These are phyloP conservation scores for Colletotrichum orbiculare DNA, from an alignment of 2,329 filamentous ascomycete species.

Conservation along the genomic window DNA sequence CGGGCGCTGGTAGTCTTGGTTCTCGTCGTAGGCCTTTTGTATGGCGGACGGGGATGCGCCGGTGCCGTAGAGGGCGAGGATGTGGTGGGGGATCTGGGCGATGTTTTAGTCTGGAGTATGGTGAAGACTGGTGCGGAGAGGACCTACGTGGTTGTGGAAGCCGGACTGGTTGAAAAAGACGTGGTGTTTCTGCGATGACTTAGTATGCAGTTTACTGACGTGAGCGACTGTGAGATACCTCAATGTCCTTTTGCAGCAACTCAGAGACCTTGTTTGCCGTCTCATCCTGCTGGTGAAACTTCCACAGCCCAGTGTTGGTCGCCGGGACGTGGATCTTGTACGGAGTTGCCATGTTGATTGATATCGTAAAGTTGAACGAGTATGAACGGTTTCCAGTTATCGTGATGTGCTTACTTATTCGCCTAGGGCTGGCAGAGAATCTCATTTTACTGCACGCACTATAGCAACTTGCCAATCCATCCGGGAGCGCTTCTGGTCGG, in stretches of 20 bases:
- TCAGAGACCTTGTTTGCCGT: constrained; percentile 72
- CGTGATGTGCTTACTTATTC: constrained; percentile 10
- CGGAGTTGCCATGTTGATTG: constrained; percentile 56
- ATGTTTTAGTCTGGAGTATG: background rate
- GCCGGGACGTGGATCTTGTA: constrained; percentile 60
- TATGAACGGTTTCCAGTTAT: background rate
- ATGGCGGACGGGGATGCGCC: constrained; percentile 72
- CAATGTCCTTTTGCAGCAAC: constrained; percentile 81
- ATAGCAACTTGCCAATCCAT: no score
- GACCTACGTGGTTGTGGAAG: constrained; percentile 82
- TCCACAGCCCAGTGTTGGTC: constrained; percentile 62
- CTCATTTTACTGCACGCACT: constrained; percentile 13
- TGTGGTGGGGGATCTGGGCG: constrained; percentile 73
- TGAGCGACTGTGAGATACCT: constrained; percentile 49
- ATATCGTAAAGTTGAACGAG: constrained; percentile 8
- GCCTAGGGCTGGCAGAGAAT: background rate
- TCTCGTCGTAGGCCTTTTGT: constrained; percentile 71
- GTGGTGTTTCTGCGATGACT: constrained; percentile 65
- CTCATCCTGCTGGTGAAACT: constrained; percentile 61
- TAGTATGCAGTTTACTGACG: background rate
- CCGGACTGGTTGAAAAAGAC: constrained; percentile 82
- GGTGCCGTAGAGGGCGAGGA: constrained; percentile 81
- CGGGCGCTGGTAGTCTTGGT: constrained; percentile 74
- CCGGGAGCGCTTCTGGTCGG: no score
- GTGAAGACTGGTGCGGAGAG: background rate